Base-by-base conservation (phyloP, 192 early-diverging fungal genomes). In the Coemansia asiatica region DNA sequence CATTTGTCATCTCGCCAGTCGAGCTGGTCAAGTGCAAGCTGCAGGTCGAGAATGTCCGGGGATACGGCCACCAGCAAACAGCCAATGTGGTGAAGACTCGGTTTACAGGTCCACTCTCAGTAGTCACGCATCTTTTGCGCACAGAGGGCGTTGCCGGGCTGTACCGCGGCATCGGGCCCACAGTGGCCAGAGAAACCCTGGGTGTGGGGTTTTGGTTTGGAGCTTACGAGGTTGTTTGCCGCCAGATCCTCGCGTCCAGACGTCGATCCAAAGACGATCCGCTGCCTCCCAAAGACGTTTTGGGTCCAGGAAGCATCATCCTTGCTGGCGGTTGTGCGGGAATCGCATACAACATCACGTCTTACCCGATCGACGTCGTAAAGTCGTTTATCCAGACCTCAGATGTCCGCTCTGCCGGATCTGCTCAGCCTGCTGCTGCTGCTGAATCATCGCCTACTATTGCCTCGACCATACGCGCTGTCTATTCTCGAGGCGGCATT, bases 131-230 rank as follows among this genome's bases (percentile, higher is more conserved):
- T 19, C 77, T 85, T 19, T 22, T 90, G 47, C 70, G 79, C 47
- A 67, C 69, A 6, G 70, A 90, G 56, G 90, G 90, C 6, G 23
- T 92, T 15, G 53, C 49, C 0, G 79, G 67, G 15, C 54, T 84
- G 16, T 83, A 80, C 61, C 73, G 63, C 61, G 85, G 83, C 3
- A 74, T 79, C 33, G 27, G 61, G 8, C 78, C 75, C 0, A 99
- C 96, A 1, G 82, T 96, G 46, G 75, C 95, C 22, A 88, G 96
- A 25, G 97, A 99, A 74, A 85, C 88, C 1, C 85, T 90, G 31
- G 97, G 96, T n/a, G 92, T 95, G 23, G 94, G 88, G 12, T 91
- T 89, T 25, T 99, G 97, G 97, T 99, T 99, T 67, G 96, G 97
- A 63, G 85, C 89, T 1, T 99, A 99, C 64, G 97, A 99, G 76